Conservation (phyloP, 495 filamentous ascomycete species). For the Trichocladium antarcticum region DNA sequence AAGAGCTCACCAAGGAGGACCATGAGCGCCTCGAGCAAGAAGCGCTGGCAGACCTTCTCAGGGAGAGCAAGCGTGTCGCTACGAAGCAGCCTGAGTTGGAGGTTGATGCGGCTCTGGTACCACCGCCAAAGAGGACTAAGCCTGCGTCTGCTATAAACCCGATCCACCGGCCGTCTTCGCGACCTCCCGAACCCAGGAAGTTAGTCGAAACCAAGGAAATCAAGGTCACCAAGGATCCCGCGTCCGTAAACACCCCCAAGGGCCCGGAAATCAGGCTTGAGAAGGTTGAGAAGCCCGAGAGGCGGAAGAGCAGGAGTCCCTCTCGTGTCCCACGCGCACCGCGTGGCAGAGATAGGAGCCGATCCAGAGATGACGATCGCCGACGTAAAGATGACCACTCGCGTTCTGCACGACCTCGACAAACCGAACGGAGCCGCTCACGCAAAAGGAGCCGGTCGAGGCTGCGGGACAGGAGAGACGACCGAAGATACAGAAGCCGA, state of each 20-base stretch:
- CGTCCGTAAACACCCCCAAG: slow-evolving; percentile 8
- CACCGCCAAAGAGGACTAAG: slow-evolving; percentile 40
- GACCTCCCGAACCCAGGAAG: slow-evolving; percentile 22
- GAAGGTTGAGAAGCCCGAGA: slow-evolving; percentile 15
- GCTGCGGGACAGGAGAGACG: slow-evolving; percentile 7
- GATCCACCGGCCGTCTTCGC: slow-evolving; percentile 37
- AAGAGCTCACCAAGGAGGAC: slow-evolving; percentile 44
- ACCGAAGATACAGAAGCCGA: slow-evolving; percentile 7
- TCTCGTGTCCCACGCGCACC: slow-evolving; percentile 21
- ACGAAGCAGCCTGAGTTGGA: slow-evolving; percentile 41
- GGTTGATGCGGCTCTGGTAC: slow-evolving; percentile 42
- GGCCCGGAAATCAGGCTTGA: slow-evolving; percentile 8
- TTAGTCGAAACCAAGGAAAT: slow-evolving; percentile 14
- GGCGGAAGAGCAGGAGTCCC: slow-evolving; percentile 27
- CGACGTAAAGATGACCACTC: slow-evolving; percentile 19
- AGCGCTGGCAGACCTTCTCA: slow-evolving; percentile 43
- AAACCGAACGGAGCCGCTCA: slow-evolving; percentile 19
- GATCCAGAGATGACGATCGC: slow-evolving; percentile 18
- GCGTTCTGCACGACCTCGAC: slow-evolving; percentile 15
- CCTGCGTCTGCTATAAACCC: slow-evolving; percentile 48
- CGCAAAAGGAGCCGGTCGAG: slow-evolving; percentile 9
- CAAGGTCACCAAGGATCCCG: slow-evolving; percentile 19
- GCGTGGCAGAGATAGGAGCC: slow-evolving; percentile 24
- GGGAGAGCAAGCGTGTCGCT: slow-evolving; percentile 40
- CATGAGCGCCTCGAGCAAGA: slow-evolving; percentile 43